phyloP scores from a whole-genome alignment of 73 alveolate species.

The Paramecium biaurelia region DNA sequence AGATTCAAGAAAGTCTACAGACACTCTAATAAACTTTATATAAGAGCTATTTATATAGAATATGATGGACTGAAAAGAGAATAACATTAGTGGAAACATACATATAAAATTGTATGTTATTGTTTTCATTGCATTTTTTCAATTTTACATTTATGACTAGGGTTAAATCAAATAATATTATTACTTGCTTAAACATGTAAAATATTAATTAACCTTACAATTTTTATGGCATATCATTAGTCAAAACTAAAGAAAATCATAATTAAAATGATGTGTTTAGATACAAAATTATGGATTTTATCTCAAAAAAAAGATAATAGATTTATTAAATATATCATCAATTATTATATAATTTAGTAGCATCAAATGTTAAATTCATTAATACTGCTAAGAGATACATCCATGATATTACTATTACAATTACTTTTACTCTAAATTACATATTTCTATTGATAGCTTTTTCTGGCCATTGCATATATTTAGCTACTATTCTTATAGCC shows the following conservation, averaged over 20 bases:
- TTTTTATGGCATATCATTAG: too few relatives aligned
- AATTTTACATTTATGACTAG: too few relatives aligned
- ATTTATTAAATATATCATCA: not conserved
- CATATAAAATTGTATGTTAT: too few relatives aligned
- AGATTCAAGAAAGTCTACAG: conserved; percentile 6
- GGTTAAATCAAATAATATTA: conserved; percentile 55
- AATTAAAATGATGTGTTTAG: conserved; percentile 71
- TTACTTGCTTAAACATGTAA: conserved; percentile 68
- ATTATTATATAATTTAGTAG: not conserved
- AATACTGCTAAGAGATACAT: conserved; percentile 2
- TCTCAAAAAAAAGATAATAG: not conserved
- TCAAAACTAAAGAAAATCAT: too few relatives aligned
- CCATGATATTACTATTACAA: not conserved
- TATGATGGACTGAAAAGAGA: too few relatives aligned
- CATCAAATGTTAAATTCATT: not conserved
- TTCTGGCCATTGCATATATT: not conserved
- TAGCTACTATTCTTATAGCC: not conserved
- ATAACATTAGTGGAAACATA: too few relatives aligned
- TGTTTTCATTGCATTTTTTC: conserved; percentile 68
- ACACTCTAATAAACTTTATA: not conserved
- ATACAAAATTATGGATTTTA: conserved; percentile 58
- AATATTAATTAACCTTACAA: conserved; percentile 72
- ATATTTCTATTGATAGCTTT: not conserved
- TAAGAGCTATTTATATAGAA: too few relatives aligned
- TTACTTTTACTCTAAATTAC: not conserved